phyloP scores from a whole-genome alignment of 495 filamentous ascomycete species.

The Tetracladium marchalianum region DNA sequence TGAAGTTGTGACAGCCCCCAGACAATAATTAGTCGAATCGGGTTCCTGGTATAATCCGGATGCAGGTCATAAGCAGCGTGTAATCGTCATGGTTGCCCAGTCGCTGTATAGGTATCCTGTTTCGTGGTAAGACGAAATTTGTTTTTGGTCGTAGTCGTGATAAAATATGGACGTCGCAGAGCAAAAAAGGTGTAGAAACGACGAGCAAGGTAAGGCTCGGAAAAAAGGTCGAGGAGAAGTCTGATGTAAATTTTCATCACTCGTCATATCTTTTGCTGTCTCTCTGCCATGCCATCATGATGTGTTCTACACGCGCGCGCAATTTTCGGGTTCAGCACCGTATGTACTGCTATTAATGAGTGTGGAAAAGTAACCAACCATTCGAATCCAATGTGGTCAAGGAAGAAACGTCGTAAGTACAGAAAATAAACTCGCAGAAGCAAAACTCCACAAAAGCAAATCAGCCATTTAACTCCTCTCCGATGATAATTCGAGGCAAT shows the following conservation, averaged over 20 bases:
- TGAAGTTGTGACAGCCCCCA: not conserved
- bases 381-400: not conserved
- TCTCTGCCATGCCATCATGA: not conserved
- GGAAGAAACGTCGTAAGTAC: conserved; percentile 5
- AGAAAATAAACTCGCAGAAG: not conserved
- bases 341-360: not conserved
- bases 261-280: not conserved
- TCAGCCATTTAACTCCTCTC: not conserved
- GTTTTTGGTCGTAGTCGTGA: conserved; percentile 8
- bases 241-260: not conserved
- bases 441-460: not conserved
- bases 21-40: conserved; percentile 5
- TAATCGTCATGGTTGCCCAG: conserved; percentile 25
- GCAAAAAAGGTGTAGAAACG: not conserved
- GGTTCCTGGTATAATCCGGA: not conserved
- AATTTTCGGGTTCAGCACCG: not conserved
- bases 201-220: not conserved
- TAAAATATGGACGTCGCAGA: conserved; percentile 2
- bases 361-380: not conserved
- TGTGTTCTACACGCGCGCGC: not conserved
- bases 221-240: not conserved
- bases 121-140: conserved; percentile 9
- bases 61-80: conserved; percentile 16
- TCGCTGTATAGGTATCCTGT: conserved; percentile 23
- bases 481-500: not conserved